Evolutionary conservation across 1,139 yeast genomes (phyloP).

Genomic region (Pichia inconspicua): DNA sequence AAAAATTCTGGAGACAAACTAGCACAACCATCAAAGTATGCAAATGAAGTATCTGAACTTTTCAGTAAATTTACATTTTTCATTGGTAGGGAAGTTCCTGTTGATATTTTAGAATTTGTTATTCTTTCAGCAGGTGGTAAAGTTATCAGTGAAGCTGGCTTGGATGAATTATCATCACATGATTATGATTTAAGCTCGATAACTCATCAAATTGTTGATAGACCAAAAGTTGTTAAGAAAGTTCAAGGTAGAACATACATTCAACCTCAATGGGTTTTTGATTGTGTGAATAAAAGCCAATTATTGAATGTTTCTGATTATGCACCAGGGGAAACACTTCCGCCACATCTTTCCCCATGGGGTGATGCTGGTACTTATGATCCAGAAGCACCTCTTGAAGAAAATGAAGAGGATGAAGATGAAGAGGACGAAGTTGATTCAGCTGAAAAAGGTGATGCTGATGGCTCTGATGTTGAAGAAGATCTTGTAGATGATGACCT

Average conservation of each 20-base stretch:
- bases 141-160: conserved; percentile 76
- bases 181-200: conserved; percentile 58
- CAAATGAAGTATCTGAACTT: conserved; percentile 51
- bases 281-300: conserved; percentile 71
- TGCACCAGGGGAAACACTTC: conserved; percentile 90
- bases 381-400: conserved; percentile 50
- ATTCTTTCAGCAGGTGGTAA: conserved; percentile 84
- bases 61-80: conserved; percentile 73
- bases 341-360: conserved; percentile 98
- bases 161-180: conserved; percentile 52
- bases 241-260: conserved; percentile 89
- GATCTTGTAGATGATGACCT: conserved; percentile 31
- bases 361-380: conserved; percentile 90
- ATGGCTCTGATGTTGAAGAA: conserved; percentile 31
- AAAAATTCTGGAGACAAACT: conserved; percentile 67
- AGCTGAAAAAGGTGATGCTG: conserved; percentile 44
- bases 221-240: conserved; percentile 71
- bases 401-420: conserved; percentile 38
- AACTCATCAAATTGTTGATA: conserved; percentile 91
- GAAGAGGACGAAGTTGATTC: conserved; percentile 41
- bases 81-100: conserved; percentile 92
- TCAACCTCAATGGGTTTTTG: conserved; percentile 98
- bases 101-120: conserved; percentile 83
- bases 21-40: conserved; percentile 66
- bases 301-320: conserved; percentile 72